Base-by-base conservation (phyloP, 2,329 filamentous ascomycete genomes). In the Metarhizium rileyi region DNA sequence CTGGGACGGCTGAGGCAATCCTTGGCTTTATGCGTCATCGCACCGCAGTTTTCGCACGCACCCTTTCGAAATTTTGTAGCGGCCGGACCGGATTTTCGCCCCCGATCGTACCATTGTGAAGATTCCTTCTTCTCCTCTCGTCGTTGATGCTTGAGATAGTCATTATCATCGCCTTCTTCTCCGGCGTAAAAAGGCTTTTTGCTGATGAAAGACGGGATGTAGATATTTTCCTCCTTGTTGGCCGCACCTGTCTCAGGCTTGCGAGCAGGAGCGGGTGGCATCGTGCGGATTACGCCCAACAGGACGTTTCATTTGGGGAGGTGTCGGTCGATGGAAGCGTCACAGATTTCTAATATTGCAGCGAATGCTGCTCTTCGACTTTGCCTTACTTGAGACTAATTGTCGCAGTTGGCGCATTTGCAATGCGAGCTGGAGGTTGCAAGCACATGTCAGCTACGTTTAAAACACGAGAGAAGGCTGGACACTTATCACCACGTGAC, bases 31-130 rank as follows among this genome's bases (percentile, higher is more conserved):
- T 98, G 93, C 56, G 87, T 90, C 87, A 97, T 94, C 51, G 90
- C 85, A 61, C 93, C 93, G 71, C 93, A 98, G 70, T 98, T 98
- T 69, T 97, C 91, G 71, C 93, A 98, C 48, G 93, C 91, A 63
- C 94, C 93, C 72, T 97, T 98, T 57, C 94, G 87, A 66, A 87
- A 98, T 64, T 96, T 98, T 57, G 93, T 98, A 46, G 91, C 90
- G 1, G 90, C 90, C 4, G 89, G 88, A 0, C 87, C 90, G 10
- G 80, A 70, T 64, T 88, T 91, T 70, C 86, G 86, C 47, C 90
- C 90, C 41, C 93, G 85, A 53, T 95, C 87, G 70, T 96, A 95
- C 91, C 90, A 95, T 81, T 87, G 85, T 26, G 87, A 84, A 54
- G 84, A 78, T 49, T 84, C 78, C 44, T 84, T 80, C 57, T 86